Base-by-base conservation (phyloP, 345 rosid species). In the Salix viminalis region DNA sequence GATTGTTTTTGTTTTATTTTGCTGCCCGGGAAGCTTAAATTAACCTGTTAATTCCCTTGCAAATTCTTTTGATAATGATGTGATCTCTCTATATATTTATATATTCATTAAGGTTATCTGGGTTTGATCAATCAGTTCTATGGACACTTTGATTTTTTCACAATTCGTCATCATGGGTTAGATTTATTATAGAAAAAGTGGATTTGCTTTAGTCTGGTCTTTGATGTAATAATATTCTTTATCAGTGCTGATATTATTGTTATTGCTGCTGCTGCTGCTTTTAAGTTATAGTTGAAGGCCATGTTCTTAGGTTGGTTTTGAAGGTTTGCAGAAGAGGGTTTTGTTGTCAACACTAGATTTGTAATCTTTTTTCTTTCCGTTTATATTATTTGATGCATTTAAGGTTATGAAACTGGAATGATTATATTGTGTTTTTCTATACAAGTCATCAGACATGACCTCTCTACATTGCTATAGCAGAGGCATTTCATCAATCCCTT, bases 11-110 rank as follows among this genome's bases (percentile, higher is more conserved):
- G 11, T 32, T 58, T 72, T 72, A 21, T 30, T 68, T 71, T 41
- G 39, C 23, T 41, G 44, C 70, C 75, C 46, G 75, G 77, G 64
- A 67, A 62, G 61, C 19, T 37, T 79, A 39, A 66, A 67, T 56
- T 77, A 0, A 67, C 60, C 46, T n/a, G 24, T 39, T 52, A 44
- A 24, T 70, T 72, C 34, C 13, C 54, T 39, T 56, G 28, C 28
- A 39, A 23, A 52, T 34, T 13, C 23, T 65, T 71, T 10, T 71
- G 52, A 50, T 48, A 18, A 34, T 79, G 32, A n/a, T 70, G 71
- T 14, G 26, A 65, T 73, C n/a, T 41, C 10, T 41, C 2, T 39
- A 23, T 73, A 7, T 39, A 7, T 50, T 15, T 8, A 46, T 77
- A 21, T 21, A 11, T 30, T 41, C 19, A 58, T 46, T 42, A 28